Evolutionary conservation across 495 filamentous ascomycete genomes (phyloP).

Genomic region (Penicillium diatomitis): DNA sequence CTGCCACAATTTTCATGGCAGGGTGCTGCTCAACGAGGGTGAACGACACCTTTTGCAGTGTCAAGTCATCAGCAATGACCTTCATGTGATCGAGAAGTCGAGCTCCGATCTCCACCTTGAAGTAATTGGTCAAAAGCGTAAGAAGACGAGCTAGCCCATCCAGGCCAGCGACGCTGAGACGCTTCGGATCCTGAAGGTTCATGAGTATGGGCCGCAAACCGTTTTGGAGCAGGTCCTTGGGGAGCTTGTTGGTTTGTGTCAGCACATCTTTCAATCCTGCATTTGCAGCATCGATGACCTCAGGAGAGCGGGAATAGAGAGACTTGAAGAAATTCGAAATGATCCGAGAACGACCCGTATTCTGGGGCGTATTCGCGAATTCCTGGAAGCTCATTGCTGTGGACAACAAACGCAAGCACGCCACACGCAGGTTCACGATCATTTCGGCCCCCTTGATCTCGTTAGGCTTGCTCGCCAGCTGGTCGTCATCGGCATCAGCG

Average conservation of each 20-base stretch:
- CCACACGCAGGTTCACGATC: constrained; percentile 85
- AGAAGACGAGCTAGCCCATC: constrained; percentile 86
- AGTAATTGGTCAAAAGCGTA: constrained; percentile 90
- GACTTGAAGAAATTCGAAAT: constrained; percentile 97
- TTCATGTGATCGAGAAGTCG: constrained; percentile 88
- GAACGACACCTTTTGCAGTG: constrained; percentile 85
- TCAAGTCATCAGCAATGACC: constrained; percentile 69
- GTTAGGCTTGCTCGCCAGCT: constrained; percentile 67
- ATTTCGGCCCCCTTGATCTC: constrained; percentile 87
- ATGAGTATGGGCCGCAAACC: constrained; percentile 90
- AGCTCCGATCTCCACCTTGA: constrained; percentile 96
- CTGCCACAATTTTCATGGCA: constrained; percentile 84
- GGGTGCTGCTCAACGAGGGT: constrained; percentile 84
- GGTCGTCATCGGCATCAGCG: constrained; percentile 88
- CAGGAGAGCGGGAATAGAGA: constrained; percentile 79
- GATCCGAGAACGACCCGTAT: constrained; percentile 69
- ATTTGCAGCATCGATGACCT: constrained; percentile 92
- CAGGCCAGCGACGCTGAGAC: constrained; percentile 78
- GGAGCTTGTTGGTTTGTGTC: constrained; percentile 78
- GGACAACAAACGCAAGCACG: constrained; percentile 86
- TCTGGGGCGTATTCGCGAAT: constrained; percentile 60
- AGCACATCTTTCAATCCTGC: constrained; percentile 77
- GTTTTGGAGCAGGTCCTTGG: constrained; percentile 90
- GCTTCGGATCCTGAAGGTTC: constrained; percentile 89
- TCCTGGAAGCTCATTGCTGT: constrained; percentile 88